phyloP scores from a whole-genome alignment of 768 basidiomycete genomes.

The Tricholoma matsutake region DNA sequence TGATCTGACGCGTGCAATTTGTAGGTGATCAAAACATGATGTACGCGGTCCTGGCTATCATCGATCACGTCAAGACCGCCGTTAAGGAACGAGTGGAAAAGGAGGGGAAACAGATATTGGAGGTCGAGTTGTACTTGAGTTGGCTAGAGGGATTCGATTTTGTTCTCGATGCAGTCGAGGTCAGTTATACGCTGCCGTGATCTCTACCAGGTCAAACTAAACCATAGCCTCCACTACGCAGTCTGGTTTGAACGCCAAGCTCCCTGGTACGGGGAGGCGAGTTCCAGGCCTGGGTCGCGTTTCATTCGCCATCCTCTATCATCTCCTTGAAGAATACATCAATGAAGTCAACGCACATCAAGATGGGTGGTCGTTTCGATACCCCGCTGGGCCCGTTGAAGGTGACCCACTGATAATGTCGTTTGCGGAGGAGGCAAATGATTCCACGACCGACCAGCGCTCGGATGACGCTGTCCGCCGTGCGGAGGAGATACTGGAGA shows the following conservation, averaged over 20 bases:
- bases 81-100: constrained; percentile 29
- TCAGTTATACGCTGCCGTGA: constrained; percentile 15
- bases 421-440: constrained; percentile 43
- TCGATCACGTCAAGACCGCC: constrained; percentile 28
- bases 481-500: constrained; percentile 33
- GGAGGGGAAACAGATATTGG: constrained; percentile 30
- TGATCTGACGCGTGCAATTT: background rate
- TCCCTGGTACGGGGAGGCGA: constrained; percentile 34
- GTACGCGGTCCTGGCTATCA: constrained; percentile 28
- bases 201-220: background rate
- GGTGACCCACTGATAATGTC: constrained; percentile 39
- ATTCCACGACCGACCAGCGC: constrained; percentile 37
- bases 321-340: constrained; percentile 42
- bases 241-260: constrained; percentile 36
- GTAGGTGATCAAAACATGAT: constrained; percentile 18
- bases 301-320: constrained; percentile 39
- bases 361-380: constrained; percentile 36
- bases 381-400: constrained; percentile 21
- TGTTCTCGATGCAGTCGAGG: constrained; percentile 36
- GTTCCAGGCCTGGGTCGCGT: constrained; percentile 36
- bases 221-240: constrained; percentile 9
- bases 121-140: constrained; percentile 41
- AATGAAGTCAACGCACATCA: constrained; percentile 43
- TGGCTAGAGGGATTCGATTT: constrained; percentile 41
- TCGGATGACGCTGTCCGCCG: constrained; percentile 33